Conservation (phyloP, 176 grass and related monocot genomes). For the Poa pratensis region DNA sequence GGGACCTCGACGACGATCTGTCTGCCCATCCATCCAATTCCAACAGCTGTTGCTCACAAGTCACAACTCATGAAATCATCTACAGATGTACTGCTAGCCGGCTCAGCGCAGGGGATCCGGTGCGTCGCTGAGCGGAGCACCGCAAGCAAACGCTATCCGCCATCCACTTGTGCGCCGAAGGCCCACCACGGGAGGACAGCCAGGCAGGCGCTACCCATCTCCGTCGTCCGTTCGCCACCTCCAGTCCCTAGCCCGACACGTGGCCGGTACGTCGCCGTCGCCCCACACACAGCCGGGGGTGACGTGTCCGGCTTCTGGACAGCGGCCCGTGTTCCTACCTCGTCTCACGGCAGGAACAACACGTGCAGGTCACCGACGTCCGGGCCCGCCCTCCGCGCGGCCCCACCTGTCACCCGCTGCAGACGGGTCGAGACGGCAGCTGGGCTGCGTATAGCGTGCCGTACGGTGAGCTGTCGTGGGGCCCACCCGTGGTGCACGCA, state of each 20-base stretch:
- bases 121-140: neutral
- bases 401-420: slow-evolving; percentile 47
- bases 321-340: neutral
- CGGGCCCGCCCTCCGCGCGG: neutral
- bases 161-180: slow-evolving; percentile 34
- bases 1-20: slow-evolving; percentile 16
- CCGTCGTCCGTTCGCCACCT: slow-evolving; percentile 12
- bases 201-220: neutral
- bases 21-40: neutral
- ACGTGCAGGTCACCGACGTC: neutral
- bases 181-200: neutral
- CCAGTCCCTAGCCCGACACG: slow-evolving; percentile 37
- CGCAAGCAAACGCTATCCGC: slow-evolving; percentile 18
- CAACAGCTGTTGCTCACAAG: neutral
- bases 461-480: slow-evolving; percentile 43
- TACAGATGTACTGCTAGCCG: no score
- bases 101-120: neutral
- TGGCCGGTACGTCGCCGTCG: slow-evolving; percentile 42
- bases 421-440: neutral
- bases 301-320: slow-evolving; percentile 40
- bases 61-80: neutral
- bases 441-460: neutral
- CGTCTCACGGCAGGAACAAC: neutral
- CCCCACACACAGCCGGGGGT: neutral
- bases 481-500: neutral